Evolutionary conservation across 306 rosid species (phyloP).

Genomic region (Dicorynia guianensis): DNA sequence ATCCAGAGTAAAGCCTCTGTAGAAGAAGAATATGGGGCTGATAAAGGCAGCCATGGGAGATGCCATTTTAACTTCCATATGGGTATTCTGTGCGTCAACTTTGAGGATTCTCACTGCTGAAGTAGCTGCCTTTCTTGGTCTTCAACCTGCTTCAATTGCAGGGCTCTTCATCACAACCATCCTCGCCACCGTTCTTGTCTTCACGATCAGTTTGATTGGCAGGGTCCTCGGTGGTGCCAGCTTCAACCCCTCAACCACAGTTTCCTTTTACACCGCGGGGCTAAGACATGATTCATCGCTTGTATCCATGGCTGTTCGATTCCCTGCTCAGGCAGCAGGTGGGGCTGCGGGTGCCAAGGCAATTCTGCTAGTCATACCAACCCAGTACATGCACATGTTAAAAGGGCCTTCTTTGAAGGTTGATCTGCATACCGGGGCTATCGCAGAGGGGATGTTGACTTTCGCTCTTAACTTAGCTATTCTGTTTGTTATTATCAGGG

Average conservation of each 20-base stretch:
- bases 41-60: constrained; percentile 52
- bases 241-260: constrained; percentile 57
- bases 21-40: constrained; percentile 40
- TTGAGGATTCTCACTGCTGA: constrained; percentile 44
- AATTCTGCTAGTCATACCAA: constrained; percentile 46
- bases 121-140: constrained; percentile 43
- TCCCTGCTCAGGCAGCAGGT: constrained; percentile 64
- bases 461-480: constrained; percentile 50
- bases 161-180: constrained; percentile 55
- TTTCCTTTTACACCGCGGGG: constrained; percentile 51
- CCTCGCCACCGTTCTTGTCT: constrained; percentile 33
- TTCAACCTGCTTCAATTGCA: constrained; percentile 41
- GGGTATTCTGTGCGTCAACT: constrained; percentile 53
- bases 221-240: constrained; percentile 57
- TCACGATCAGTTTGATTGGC: constrained; percentile 42
- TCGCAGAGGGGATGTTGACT: constrained; percentile 58
- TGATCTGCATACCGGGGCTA: constrained; percentile 61
- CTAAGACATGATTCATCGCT: constrained; percentile 40
- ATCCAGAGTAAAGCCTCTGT: background rate
- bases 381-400: constrained; percentile 44
- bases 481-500: constrained; percentile 50
- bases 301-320: constrained; percentile 47
- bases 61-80: constrained; percentile 56
- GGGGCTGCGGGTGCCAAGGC: constrained; percentile 54
- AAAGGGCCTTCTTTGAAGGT: constrained; percentile 70